Evolutionary conservation across 495 filamentous ascomycete species (phyloP).

Genomic region (Neurospora tetraspora): DNA sequence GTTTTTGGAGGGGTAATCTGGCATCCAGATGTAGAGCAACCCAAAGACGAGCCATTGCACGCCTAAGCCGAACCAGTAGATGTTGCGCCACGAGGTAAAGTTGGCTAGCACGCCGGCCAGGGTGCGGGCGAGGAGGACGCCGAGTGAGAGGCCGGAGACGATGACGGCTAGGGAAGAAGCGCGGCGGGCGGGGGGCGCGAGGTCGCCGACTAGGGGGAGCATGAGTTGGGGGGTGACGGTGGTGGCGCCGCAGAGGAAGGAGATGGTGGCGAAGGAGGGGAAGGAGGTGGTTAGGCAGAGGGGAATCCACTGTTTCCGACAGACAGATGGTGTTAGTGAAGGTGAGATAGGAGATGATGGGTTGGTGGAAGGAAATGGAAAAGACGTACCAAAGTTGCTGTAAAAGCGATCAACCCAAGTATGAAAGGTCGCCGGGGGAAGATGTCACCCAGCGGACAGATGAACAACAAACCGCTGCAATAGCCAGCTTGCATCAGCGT

Average conservation of each 20-base stretch:
- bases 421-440: conserved; percentile 62
- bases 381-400: conserved; percentile 48
- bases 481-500: conserved; percentile 78
- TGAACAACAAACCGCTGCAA: conserved; percentile 59
- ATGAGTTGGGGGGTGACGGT: conserved; percentile 82
- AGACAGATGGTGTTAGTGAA: conserved; percentile 7
- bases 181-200: conserved; percentile 58
- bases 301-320: conserved; percentile 59
- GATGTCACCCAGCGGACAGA: conserved; percentile 73
- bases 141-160: conserved; percentile 66
- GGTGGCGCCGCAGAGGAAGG: conserved; percentile 59
- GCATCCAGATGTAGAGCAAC: conserved; percentile 64
- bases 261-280: conserved; percentile 53
- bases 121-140: conserved; percentile 66
- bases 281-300: conserved; percentile 62
- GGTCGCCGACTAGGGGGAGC: conserved; percentile 75
- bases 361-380: background rate
- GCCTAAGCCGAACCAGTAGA: conserved; percentile 73
- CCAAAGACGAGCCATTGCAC: conserved; percentile 60
- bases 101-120: conserved; percentile 67
- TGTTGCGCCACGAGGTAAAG: conserved; percentile 59
- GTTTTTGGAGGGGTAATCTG: conserved; percentile 71
- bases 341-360: background rate
- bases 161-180: conserved; percentile 63
- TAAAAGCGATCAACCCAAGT: conserved; percentile 52